A percentile compares a stretch with the other conserved stretches of the same genome.
Conservation (phyloP, 129 eudicot genomes). For the Helianthus tuberosus region DNA sequence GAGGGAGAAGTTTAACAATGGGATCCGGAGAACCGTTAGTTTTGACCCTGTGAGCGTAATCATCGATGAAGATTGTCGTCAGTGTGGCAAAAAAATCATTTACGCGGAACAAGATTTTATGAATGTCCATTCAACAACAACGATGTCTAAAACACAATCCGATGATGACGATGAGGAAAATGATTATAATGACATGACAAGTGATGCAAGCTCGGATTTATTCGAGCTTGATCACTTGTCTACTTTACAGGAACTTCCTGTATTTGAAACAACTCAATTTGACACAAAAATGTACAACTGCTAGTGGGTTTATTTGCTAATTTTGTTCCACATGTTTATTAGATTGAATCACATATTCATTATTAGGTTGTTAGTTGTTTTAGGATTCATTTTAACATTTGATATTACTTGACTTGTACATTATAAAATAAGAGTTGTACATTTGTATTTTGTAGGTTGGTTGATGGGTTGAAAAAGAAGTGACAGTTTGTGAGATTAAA, state of each 20-base stretch:
- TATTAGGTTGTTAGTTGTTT: not conserved
- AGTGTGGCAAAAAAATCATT: constrained; percentile 51
- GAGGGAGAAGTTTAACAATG: constrained; percentile 50
- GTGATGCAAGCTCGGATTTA: constrained; percentile 75
- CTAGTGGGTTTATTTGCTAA: constrained; percentile 51
- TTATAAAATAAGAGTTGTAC: too few species aligned
- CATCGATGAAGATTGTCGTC: constrained; percentile 62
- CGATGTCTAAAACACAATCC: not conserved
- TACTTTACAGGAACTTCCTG: constrained; percentile 64
- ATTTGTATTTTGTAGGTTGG: too few species aligned
- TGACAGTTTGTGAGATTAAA: too few species aligned
- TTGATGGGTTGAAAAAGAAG: too few species aligned
- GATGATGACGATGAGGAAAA: constrained; percentile 27
- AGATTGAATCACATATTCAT: constrained; percentile 22
- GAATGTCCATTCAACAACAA: constrained; percentile 13
- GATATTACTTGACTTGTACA: too few species aligned
- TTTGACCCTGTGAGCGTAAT: constrained; percentile 68
- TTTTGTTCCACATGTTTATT: constrained; percentile 7
- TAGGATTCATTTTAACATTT: not conserved
- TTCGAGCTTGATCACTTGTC: constrained; percentile 79
- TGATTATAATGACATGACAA: constrained; percentile 28
- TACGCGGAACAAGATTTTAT: constrained; percentile 19
- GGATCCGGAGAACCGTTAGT: constrained; percentile 54
- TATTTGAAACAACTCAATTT: constrained; percentile 67
- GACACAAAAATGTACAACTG: constrained; percentile 54